phyloP scores from a whole-genome alignment of 345 rosid species.

The Pistacia integerrima region DNA sequence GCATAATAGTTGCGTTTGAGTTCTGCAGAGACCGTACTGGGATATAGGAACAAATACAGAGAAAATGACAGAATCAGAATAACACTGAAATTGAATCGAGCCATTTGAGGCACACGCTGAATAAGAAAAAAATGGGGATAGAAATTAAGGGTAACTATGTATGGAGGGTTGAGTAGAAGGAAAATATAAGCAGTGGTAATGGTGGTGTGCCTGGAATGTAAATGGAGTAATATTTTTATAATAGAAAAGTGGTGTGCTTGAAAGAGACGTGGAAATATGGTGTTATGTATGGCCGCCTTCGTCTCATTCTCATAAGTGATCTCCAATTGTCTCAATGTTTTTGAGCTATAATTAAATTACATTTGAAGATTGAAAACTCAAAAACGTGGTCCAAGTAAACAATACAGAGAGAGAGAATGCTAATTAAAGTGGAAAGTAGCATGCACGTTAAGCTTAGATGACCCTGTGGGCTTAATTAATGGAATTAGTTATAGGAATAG shows the following conservation, averaged over 20 bases:
- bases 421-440: too few relatives aligned
- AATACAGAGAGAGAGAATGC: too few relatives aligned
- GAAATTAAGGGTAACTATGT: neutral
- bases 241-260: neutral
- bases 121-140: neutral
- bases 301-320: constrained; percentile 12
- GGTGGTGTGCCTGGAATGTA: constrained; percentile 24
- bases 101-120: constrained; percentile 6
- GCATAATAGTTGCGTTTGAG: constrained; percentile 56
- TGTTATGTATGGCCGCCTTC: constrained; percentile 35
- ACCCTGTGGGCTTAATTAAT: too few relatives aligned
- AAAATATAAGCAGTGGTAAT: neutral
- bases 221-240: neutral
- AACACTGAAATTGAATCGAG: constrained; percentile 24
- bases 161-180: neutral
- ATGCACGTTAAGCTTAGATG: too few relatives aligned
- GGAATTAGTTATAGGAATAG: too few relatives aligned
- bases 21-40: constrained; percentile 54
- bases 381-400: constrained; percentile 13
- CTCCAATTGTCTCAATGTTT: neutral
- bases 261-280: constrained; percentile 6
- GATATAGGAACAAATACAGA: constrained; percentile 44
- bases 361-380: neutral
- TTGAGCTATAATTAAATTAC: neutral
- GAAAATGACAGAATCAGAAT: constrained; percentile 39